A percentile compares a stretch with the other conserved stretches of the same genome.
Evolutionary conservation across 2,329 filamentous ascomycete species (phyloP).

Genomic region (Phialophora expanda): DNA sequence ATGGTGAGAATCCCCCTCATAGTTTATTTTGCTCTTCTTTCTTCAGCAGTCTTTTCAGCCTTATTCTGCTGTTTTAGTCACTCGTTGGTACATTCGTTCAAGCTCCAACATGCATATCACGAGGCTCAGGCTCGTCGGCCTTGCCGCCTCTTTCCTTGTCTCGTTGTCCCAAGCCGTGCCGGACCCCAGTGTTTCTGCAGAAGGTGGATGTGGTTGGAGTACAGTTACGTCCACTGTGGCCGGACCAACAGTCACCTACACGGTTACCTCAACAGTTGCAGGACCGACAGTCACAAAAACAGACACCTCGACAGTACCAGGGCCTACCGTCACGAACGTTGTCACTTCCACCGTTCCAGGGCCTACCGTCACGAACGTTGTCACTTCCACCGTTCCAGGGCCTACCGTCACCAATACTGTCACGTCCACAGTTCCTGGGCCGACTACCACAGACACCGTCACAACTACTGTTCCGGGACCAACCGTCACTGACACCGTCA

Average conservation of each 20-base stretch:
- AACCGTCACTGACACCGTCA: not conserved
- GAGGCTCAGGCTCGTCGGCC: constrained; percentile 20
- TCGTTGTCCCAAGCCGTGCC: constrained; percentile 11
- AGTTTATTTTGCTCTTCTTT: not conserved
- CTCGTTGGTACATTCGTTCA: constrained; percentile 25
- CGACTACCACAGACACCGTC: not conserved
- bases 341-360: not conserved
- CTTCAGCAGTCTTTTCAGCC: constrained; percentile 3
- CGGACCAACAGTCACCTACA: not conserved
- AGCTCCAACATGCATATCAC: constrained; percentile 16
- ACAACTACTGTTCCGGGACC: not conserved
- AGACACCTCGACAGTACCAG: not conserved
- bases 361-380: not conserved
- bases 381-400: not conserved
- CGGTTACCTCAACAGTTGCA: not conserved
- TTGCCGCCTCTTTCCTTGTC: constrained; percentile 16
- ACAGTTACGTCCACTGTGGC: not conserved
- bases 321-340: not conserved
- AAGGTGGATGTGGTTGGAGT: not conserved
- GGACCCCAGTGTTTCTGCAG: not conserved
- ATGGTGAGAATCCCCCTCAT: constrained; percentile 10
- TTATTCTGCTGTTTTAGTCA: constrained; percentile 14
- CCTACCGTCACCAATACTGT: not conserved
- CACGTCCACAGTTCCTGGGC: not conserved
- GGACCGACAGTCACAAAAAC: not conserved